Percentiles rank a stretch among this genome's conserved stretches.
These are phyloP conservation scores for Neocucurbitaria cava DNA, from an alignment of 2,329 filamentous ascomycete species.

Conservation along the genomic window DNA sequence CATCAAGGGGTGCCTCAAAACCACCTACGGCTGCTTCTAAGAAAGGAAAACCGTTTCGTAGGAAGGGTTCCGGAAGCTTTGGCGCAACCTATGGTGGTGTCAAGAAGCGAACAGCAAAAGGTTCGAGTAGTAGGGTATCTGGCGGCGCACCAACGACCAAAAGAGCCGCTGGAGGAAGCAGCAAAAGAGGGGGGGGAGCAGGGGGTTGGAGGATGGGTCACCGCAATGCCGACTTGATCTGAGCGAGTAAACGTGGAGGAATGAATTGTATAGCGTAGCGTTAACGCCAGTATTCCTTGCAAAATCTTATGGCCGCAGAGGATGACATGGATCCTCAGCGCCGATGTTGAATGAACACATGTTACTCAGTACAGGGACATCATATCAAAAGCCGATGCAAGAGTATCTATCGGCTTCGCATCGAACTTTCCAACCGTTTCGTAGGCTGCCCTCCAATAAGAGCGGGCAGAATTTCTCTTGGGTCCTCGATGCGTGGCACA, in stretches of 20 bases:
- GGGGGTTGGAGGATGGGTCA: constrained; percentile 21
- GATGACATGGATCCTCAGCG: neutral
- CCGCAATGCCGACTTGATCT: constrained; percentile 39
- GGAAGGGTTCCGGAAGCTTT: constrained; percentile 25
- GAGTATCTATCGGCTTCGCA: neutral
- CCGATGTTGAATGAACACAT: no score
- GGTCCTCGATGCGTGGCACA: neutral
- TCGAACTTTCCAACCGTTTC: neutral
- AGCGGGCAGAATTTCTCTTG: neutral
- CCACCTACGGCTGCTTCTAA: constrained; percentile 20
- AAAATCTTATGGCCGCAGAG: neutral
- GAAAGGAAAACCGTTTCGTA: constrained; percentile 23
- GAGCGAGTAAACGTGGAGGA: neutral
- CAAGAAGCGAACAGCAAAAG: constrained; percentile 25
- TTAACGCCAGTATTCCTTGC: neutral
- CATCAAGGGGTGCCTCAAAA: constrained; percentile 23
- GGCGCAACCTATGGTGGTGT: constrained; percentile 23
- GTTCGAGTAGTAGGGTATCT: constrained; percentile 17
- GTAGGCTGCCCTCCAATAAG: neutral
- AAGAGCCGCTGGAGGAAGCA: constrained; percentile 16
- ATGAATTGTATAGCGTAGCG: neutral
- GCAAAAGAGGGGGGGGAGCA: constrained; percentile 11
- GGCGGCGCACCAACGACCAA: constrained; percentile 10
- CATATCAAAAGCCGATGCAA: no score
- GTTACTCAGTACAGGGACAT: no score